Conservation (phyloP, 2,329 filamentous ascomycete species). For the Aspergillus thermomutatus region DNA sequence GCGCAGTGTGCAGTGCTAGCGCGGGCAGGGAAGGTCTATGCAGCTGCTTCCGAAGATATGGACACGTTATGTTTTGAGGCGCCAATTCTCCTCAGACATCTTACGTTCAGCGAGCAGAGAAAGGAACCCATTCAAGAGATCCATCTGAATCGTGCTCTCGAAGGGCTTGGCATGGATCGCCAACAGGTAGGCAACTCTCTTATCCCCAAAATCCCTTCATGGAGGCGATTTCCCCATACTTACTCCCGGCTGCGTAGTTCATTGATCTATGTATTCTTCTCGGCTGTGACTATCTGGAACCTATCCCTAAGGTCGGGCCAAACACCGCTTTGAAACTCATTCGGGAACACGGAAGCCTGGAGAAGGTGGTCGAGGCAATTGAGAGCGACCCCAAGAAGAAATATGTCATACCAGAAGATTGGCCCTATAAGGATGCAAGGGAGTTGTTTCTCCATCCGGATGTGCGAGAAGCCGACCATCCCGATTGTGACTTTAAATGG, state of each 20-base stretch:
- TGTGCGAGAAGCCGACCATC: slow-evolving; percentile 76
- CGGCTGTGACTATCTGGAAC: slow-evolving; percentile 96
- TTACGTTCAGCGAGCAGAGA: slow-evolving; percentile 95
- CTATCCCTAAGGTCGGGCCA: slow-evolving; percentile 90
- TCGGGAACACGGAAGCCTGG: slow-evolving; percentile 82
- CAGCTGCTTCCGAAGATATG: slow-evolving; percentile 97
- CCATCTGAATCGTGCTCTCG: slow-evolving; percentile 77
- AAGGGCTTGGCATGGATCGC: slow-evolving; percentile 82
- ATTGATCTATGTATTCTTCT: slow-evolving; percentile 97
- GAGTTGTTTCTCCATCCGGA: slow-evolving; percentile 90
- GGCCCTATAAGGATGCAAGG: slow-evolving; percentile 90
- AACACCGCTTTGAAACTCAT: slow-evolving; percentile 91
- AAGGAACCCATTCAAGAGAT: slow-evolving; percentile 99
- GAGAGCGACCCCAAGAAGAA: slow-evolving; percentile 74
- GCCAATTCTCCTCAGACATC: slow-evolving; percentile 83
- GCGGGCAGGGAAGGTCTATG: slow-evolving; percentile 89
- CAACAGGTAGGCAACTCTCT: slow-evolving; percentile 59
- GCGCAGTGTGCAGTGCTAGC: slow-evolving; percentile 92
- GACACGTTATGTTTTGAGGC: slow-evolving; percentile 95
- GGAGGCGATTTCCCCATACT: slow-evolving; percentile 11
- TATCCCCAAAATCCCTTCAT: too few relatives aligned
- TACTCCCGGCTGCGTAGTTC: slow-evolving; percentile 57
- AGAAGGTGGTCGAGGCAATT: slow-evolving; percentile 79
- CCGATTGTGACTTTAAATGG: slow-evolving; percentile 97
- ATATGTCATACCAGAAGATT: slow-evolving; percentile 87